Conservation (phyloP, 345 rosid genomes). For the Adansonia digitata region DNA sequence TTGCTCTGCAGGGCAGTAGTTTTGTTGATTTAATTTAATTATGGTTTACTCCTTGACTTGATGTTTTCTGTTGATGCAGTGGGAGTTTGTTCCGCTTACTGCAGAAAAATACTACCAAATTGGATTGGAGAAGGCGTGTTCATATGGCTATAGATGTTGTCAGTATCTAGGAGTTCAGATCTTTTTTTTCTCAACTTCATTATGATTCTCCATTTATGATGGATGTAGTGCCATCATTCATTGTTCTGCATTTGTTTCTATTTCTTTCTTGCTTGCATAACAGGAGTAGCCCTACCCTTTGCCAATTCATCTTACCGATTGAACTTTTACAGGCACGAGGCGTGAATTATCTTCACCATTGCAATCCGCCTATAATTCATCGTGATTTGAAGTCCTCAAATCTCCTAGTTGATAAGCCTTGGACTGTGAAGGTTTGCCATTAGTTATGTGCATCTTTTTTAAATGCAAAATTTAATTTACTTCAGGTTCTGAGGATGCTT, state of each 20-base stretch:
- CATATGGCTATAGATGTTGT: constrained; percentile 92
- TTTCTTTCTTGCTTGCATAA: constrained; percentile 10
- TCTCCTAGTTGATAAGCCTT: constrained; percentile 88
- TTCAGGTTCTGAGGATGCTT: constrained; percentile 1
- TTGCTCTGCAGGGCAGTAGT: background rate
- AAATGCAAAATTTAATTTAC: background rate
- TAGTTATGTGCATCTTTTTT: constrained; percentile 1
- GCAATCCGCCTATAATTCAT: constrained; percentile 88
- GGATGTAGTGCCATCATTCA: background rate
- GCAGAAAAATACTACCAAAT: constrained; percentile 66
- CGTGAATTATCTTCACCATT: constrained; percentile 92
- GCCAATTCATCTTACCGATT: background rate
- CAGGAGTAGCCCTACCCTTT: background rate
- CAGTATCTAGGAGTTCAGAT: constrained; percentile 28
- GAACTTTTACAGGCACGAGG: constrained; percentile 73
- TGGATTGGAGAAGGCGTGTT: constrained; percentile 87
- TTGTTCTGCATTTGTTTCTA: constrained; percentile 7
- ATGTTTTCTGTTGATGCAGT: constrained; percentile 40
- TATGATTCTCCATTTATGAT: background rate
- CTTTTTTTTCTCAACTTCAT: background rate
- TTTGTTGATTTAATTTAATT: background rate
- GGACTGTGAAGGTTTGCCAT: constrained; percentile 81
- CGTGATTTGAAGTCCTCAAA: constrained; percentile 67
- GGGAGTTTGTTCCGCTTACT: constrained; percentile 94
- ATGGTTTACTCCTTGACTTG: background rate